Evolutionary conservation across 768 basidiomycete species (phyloP).

Genomic region (Postia placenta): DNA sequence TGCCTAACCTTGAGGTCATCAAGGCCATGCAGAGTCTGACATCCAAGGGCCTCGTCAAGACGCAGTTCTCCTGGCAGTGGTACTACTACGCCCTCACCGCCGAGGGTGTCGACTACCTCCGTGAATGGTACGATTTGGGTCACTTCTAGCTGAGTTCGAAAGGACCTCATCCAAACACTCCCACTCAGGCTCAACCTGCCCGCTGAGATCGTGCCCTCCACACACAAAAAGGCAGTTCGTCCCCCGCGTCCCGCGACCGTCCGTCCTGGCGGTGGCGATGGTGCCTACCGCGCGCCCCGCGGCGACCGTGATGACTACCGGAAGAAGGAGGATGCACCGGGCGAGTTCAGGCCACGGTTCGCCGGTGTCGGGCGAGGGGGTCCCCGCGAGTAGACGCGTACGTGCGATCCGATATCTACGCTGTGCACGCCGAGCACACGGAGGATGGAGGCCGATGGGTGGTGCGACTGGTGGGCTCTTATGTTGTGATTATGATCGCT

Average conservation of each 20-base stretch:
- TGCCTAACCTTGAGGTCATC: constrained; percentile 65
- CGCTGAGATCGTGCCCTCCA: constrained; percentile 91
- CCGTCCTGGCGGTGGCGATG: constrained; percentile 62
- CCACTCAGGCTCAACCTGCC: constrained; percentile 82
- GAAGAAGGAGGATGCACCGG: constrained; percentile 88
- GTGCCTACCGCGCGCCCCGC: constrained; percentile 86
- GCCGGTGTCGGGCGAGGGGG: constrained; percentile 86
- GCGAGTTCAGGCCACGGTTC: constrained; percentile 86
- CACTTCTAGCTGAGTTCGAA: too few species aligned
- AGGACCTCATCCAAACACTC: not conserved
- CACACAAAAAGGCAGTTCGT: constrained; percentile 95
- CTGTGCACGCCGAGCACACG: not conserved
- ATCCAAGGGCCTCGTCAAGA: constrained; percentile 87
- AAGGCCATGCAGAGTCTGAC: constrained; percentile 66
- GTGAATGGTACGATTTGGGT: constrained; percentile 72
- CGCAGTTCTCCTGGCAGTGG: constrained; percentile 99
- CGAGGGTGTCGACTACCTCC: constrained; percentile 95
- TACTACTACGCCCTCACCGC: constrained; percentile 98
- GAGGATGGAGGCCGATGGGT: constrained; percentile 8
- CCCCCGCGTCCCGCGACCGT: constrained; percentile 75
- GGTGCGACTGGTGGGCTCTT: constrained; percentile 13
- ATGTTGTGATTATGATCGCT: constrained; percentile 16
- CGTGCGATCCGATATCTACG: not conserved
- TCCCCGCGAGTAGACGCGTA: constrained; percentile 51
- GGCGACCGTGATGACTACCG: constrained; percentile 85